Evolutionary conservation across 2,329 filamentous ascomycete genomes (phyloP), one percentile per base, ranked within the genome.

Genomic region (Diplocarpon mali): DNA sequence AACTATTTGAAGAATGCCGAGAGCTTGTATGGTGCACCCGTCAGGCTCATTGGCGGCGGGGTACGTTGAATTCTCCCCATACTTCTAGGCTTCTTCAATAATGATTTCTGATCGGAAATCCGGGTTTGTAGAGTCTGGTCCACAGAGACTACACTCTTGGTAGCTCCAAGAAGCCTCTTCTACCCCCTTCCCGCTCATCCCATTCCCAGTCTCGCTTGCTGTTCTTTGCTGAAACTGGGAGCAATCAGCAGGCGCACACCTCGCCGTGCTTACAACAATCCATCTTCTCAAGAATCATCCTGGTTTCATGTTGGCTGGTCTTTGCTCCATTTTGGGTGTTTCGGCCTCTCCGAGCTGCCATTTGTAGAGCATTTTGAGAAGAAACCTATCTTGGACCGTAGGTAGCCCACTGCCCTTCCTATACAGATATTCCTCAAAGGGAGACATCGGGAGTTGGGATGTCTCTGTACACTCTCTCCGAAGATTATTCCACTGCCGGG

Each of bases 261-360:
- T 76, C 16, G 63, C 66, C 17, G 63, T 65, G 15, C 53, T 73
- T 5, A 66, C 71, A 0, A 62, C 64, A 2, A 65, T 75, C 32
- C 64, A 71, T 44, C 66, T 78, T 5, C 57, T 73, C 20, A 60
- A 65, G 16, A 51, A 53, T 0, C 49, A 60, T 5, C 60, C 63
- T 0, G 13, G 46, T 0, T 72, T 73, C 54, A 57, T 58, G 0
- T 68, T 76, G 48, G 63, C 61, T 0, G 73, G 70, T 0, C 61
- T 77, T 0, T 78, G 3, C 61, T 77, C 8, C 67, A 73, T 50
- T 78, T 69, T 53, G 74, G 73, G 10, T 64, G 61, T 47, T 78
- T 64, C 56, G 69, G 75, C 51, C 53, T 76, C 11, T 63, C 63
- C 0, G 57, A 67, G 50, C 67, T 60, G 53, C 68, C 62, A 50